These are phyloP conservation scores for Carpinus fangiana DNA, from an alignment of 306 rosid genomes.

Conservation along the genomic window DNA sequence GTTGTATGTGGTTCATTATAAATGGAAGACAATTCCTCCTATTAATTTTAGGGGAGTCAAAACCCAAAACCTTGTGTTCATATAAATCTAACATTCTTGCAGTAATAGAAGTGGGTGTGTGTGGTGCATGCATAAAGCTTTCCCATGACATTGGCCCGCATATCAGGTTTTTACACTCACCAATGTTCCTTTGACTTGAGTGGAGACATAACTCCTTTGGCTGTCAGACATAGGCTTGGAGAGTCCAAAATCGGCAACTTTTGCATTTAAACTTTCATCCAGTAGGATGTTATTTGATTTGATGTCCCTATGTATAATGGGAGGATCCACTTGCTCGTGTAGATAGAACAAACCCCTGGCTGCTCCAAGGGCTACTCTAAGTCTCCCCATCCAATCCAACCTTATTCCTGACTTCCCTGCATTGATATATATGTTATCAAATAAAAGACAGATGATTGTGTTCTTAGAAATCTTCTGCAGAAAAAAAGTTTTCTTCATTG, in stretches of 20 bases:
- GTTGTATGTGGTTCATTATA: no score
- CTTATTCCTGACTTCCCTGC: constrained; percentile 41
- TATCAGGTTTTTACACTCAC: constrained; percentile 21
- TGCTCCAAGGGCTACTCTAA: constrained; percentile 49
- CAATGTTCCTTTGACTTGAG: constrained; percentile 64
- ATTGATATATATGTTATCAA: background rate
- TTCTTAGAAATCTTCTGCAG: no score
- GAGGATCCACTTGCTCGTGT: constrained; percentile 71
- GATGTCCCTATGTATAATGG: constrained; percentile 77
- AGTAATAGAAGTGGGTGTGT: background rate
- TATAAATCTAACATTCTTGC: background rate
- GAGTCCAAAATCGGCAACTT: constrained; percentile 84
- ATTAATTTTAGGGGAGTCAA: no score
- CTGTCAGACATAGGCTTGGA: constrained; percentile 60
- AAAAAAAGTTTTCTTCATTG: no score
- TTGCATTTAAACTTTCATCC: constrained; percentile 62
- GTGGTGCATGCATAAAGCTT: no score
- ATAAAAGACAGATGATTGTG: background rate
- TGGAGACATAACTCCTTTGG: constrained; percentile 50
- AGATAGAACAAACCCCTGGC: constrained; percentile 79
- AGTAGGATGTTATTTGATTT: constrained; percentile 73
- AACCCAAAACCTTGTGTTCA: no score
- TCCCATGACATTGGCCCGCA: background rate
- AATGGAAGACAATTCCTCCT: no score
- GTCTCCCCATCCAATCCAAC: constrained; percentile 47